phyloP scores from a whole-genome alignment of 371 early-diverging fungal species.

The Mortierella sp. region DNA sequence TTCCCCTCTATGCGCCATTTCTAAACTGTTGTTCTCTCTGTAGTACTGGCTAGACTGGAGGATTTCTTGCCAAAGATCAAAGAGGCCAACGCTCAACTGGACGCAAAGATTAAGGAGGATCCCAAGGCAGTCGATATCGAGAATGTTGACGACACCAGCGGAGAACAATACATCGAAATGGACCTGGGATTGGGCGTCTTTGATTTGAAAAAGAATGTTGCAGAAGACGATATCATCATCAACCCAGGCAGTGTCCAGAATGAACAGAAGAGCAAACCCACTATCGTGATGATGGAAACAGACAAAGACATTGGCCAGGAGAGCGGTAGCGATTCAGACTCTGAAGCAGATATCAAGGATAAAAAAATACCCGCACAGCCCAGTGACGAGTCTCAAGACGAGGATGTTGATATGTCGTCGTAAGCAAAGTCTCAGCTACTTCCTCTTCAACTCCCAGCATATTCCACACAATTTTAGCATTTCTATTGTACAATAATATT shows the following conservation, averaged over 20 bases:
- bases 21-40: not conserved
- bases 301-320: slow-evolving; percentile 14
- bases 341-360: not conserved
- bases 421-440: not conserved
- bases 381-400: slow-evolving; percentile 18
- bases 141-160: slow-evolving; percentile 52
- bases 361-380: slow-evolving; percentile 12
- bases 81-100: slow-evolving; percentile 49
- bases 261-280: slow-evolving; percentile 15
- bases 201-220: slow-evolving; percentile 52
- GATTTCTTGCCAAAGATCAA: slow-evolving; percentile 54
- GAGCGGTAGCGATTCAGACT: not conserved
- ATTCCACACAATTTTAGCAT: not conserved
- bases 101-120: slow-evolving; percentile 35
- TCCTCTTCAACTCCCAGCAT: not conserved
- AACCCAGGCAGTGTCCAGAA: slow-evolving; percentile 27
- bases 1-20: too few species aligned
- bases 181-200: slow-evolving; percentile 55
- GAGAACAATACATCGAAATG: slow-evolving; percentile 57
- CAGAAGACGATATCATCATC: slow-evolving; percentile 52
- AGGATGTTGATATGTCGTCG: slow-evolving; percentile 34
- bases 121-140: slow-evolving; percentile 54
- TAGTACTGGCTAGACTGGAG: slow-evolving; percentile 50
- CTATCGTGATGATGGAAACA: slow-evolving; percentile 45
- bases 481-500: slow-evolving; percentile 36